Evolutionary conservation across 1,284 basidiomycete genomes (phyloP).

Genomic region (Amylostereum chailletii): DNA sequence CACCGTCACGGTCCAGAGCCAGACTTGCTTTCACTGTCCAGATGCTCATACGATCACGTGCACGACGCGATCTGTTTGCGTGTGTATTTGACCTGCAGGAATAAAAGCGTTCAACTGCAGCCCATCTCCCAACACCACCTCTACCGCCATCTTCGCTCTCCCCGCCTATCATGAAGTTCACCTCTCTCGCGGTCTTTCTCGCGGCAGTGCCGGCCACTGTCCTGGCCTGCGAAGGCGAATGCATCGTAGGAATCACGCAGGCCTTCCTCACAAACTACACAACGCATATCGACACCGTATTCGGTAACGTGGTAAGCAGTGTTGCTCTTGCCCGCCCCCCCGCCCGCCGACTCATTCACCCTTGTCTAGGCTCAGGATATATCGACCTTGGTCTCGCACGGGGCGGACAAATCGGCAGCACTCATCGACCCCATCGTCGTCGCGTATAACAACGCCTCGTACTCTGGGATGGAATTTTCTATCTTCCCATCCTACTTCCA

Average conservation of each 20-base stretch:
- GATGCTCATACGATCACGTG: too few relatives aligned
- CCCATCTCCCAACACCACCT: background rate
- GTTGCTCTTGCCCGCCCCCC: background rate
- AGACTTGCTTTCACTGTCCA: too few relatives aligned
- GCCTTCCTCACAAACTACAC: conserved; percentile 45
- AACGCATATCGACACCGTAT: conserved; percentile 24
- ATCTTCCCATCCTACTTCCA: conserved; percentile 66
- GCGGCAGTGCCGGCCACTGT: conserved; percentile 26
- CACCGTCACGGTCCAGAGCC: too few relatives aligned
- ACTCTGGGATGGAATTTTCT: conserved; percentile 32
- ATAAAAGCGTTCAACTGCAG: background rate
- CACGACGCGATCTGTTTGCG: too few relatives aligned
- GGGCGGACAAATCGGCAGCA: too few relatives aligned
- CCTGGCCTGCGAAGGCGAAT: conserved; percentile 60
- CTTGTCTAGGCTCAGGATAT: too few relatives aligned
- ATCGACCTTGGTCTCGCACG: too few relatives aligned
- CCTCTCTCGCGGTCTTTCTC: conserved; percentile 14
- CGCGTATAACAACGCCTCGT: conserved; percentile 36
- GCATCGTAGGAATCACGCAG: conserved; percentile 49
- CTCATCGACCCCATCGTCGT: conserved; percentile 29
- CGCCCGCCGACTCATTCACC: too few relatives aligned
- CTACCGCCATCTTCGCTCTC: background rate
- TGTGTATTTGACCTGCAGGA: too few relatives aligned
- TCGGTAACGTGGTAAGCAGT: conserved; percentile 30
- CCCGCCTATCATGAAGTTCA: conserved; percentile 11